These are phyloP conservation scores for Ramaria rubella DNA, from an alignment of 768 basidiomycete genomes.

Conservation along the genomic window DNA sequence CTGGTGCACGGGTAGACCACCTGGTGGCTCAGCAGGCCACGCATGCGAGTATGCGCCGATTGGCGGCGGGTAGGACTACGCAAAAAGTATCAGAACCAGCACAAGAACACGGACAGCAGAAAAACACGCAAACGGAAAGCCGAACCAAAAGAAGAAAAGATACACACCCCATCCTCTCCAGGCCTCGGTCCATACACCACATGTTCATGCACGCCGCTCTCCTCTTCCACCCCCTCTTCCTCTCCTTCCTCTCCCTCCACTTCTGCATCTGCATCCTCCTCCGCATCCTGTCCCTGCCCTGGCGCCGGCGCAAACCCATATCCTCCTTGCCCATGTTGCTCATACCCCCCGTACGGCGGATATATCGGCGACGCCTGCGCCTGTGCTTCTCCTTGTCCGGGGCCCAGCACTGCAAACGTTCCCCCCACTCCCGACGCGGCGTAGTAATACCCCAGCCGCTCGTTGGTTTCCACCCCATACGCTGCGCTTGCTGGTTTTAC, in stretches of 20 bases:
- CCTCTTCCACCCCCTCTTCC: not conserved
- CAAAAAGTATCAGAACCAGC: not conserved
- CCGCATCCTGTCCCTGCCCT: not conserved
- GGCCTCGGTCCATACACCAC: not conserved
- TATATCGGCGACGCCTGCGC: too few species aligned
- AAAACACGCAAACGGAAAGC: not conserved
- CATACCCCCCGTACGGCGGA: not conserved
- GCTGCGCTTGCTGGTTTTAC: slow-evolving; percentile 1
- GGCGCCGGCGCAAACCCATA: not conserved
- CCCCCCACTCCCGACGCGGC: not conserved
- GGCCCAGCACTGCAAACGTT: not conserved
- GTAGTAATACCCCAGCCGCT: slow-evolving; percentile 1
- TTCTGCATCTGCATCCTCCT: not conserved
- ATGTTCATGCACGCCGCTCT: not conserved
- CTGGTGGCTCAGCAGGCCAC: not conserved
- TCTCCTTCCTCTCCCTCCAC: not conserved
- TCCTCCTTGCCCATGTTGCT: not conserved
- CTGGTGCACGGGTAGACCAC: not conserved
- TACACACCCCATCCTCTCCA: not conserved
- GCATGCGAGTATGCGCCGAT: not conserved
- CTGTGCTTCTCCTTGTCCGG: too few species aligned
- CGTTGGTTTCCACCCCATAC: slow-evolving; percentile 8
- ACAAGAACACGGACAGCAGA: not conserved
- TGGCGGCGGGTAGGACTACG: not conserved
- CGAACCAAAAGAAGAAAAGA: not conserved